Conservation (phyloP, 1,284 basidiomycete genomes). For the Cutaneotrichosporon cutaneum region DNA sequence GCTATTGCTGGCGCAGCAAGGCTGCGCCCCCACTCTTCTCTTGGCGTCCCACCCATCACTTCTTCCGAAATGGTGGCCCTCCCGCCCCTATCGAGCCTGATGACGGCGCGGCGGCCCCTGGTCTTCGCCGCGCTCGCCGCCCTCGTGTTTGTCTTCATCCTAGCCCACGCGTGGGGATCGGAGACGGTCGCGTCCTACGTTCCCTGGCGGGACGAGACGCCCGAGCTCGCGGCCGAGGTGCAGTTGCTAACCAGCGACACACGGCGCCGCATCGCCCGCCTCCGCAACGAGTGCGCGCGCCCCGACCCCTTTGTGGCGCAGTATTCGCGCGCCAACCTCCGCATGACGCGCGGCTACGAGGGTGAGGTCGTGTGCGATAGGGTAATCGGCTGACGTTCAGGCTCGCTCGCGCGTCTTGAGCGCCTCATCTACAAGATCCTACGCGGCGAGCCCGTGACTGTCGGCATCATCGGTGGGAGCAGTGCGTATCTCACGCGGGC, state of each 20-base stretch:
- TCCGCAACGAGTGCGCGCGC: not conserved
- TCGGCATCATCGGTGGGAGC: slow-evolving; percentile 48
- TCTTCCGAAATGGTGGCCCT: not conserved
- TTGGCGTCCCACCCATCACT: not conserved
- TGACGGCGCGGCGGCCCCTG: not conserved
- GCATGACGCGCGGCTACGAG: slow-evolving; percentile 44
- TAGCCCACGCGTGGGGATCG: not conserved
- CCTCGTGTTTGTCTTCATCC: not conserved
- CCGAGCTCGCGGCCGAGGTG: not conserved
- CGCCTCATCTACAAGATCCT: slow-evolving; percentile 41
- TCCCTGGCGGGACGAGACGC: not conserved
- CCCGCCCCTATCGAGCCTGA: not conserved
- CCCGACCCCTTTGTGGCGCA: slow-evolving; percentile 34
- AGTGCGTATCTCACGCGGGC: slow-evolving; percentile 36
- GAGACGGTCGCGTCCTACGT: not conserved
- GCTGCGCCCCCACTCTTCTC: no score
- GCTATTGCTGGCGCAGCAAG: not conserved
- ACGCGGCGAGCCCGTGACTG: slow-evolving; percentile 40
- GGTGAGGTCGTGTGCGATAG: slow-evolving; percentile 28
- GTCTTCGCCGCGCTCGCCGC: not conserved
- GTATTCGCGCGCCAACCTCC: slow-evolving; percentile 44
- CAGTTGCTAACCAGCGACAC: not conserved
- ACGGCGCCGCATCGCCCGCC: not conserved
- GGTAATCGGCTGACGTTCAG: slow-evolving; percentile 19
- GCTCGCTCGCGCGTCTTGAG: slow-evolving; percentile 35